A percentile compares a stretch with the other conserved stretches of the same genome.
Conservation (phyloP, 1,284 basidiomycete genomes). For the Melampsora larici-populina region DNA sequence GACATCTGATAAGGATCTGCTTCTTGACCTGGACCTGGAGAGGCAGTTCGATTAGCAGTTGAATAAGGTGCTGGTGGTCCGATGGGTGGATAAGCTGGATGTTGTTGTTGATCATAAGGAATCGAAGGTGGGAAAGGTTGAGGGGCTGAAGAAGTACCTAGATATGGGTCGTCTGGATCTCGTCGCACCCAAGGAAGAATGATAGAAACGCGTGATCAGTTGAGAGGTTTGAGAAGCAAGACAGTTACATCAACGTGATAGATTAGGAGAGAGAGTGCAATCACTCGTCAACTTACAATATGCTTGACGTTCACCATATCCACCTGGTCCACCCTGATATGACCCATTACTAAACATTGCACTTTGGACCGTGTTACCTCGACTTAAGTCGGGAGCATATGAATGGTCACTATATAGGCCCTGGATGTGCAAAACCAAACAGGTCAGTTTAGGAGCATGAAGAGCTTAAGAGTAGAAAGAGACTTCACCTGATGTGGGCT, state of each 20-base stretch:
- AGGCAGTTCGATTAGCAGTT: not conserved
- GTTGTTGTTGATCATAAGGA: conserved; percentile 16
- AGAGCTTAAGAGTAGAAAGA: not conserved
- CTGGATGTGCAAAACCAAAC: not conserved
- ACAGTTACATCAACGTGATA: conserved; percentile 34
- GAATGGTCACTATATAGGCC: not conserved
- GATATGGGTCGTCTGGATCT: conserved; percentile 45
- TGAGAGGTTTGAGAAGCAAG: conserved; percentile 26
- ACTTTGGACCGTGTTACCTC: not conserved
- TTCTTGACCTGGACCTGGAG: not conserved
- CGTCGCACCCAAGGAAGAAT: not conserved
- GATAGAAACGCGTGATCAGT: not conserved
- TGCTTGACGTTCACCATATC: not conserved
- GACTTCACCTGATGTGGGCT: not conserved
- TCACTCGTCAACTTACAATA: not conserved
- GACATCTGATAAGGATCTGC: not conserved
- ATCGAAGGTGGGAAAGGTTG: conserved; percentile 44
- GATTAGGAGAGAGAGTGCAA: too few species aligned
- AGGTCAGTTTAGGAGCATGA: not conserved
- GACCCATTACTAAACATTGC: not conserved
- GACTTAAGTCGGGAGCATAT: not conserved
- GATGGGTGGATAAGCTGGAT: not conserved
- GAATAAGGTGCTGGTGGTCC: not conserved
- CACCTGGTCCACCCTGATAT: not conserved
- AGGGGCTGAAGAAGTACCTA: conserved; percentile 44